A percentile compares a stretch with the other conserved stretches of the same genome.
Evolutionary conservation across 441 rosid genomes (phyloP).

Genomic region (Biscutella laevigata): DNA sequence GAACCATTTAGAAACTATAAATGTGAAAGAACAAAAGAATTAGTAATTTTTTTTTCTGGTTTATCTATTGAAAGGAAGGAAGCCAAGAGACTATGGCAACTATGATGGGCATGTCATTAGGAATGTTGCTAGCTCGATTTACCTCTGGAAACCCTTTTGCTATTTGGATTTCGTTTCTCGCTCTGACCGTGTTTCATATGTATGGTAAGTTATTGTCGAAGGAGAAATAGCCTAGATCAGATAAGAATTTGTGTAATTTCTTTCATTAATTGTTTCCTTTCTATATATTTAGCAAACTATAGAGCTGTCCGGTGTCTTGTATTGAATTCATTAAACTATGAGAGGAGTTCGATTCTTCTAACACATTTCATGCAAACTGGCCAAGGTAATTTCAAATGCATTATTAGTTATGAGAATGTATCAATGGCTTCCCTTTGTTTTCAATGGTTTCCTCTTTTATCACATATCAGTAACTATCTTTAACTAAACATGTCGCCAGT

Average conservation of each 20-base stretch:
- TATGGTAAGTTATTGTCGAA: constrained; percentile 56
- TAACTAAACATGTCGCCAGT: constrained; percentile 38
- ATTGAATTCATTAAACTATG: constrained; percentile 62
- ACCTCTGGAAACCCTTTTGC: constrained; percentile 63
- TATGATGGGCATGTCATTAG: constrained; percentile 87
- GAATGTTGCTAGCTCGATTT: constrained; percentile 77
- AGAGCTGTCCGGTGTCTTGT: constrained; percentile 89
- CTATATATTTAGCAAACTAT: constrained; percentile 61
- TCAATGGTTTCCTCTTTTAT: neutral
- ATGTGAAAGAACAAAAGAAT: neutral
- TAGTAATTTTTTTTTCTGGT: neutral
- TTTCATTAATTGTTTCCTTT: neutral
- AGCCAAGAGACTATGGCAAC: constrained; percentile 95
- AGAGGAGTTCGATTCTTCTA: constrained; percentile 70
- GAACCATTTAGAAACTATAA: constrained; percentile 4
- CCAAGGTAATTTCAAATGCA: constrained; percentile 45
- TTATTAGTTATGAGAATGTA: neutral
- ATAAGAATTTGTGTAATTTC: neutral
- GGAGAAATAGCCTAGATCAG: neutral
- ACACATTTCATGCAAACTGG: constrained; percentile 56
- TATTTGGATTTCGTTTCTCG: constrained; percentile 77
- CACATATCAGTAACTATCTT: constrained; percentile 1
- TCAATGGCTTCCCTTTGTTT: constrained; percentile 1
- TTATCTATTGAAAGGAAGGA: constrained; percentile 53
- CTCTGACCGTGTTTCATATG: constrained; percentile 80